Percentiles rank a stretch among this genome's conserved stretches.
Conservation (phyloP, 106 monocot species). For the Acorus calamus region DNA sequence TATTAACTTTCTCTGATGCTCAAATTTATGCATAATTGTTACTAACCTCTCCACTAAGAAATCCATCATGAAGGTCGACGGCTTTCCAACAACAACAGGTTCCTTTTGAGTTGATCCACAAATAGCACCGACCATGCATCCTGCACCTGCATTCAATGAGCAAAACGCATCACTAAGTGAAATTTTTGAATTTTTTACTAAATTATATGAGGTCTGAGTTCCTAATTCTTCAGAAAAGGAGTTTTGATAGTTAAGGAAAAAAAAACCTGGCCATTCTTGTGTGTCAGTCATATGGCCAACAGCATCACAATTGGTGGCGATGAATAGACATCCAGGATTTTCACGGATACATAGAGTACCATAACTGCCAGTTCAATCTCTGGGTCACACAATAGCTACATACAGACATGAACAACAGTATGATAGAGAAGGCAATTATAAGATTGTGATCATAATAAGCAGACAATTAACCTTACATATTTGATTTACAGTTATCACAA, state of each 20-base stretch:
- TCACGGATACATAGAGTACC: conserved; percentile 82
- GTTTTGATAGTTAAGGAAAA: not conserved
- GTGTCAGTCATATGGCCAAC: conserved; percentile 58
- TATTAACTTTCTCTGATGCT: too few relatives aligned
- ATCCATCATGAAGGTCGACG: conserved; percentile 83
- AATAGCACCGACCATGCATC: conserved; percentile 87
- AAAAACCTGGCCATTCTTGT: conserved; percentile 96
- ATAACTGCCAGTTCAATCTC: conserved; percentile 41
- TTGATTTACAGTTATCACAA: too few relatives aligned
- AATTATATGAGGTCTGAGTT: too few relatives aligned
- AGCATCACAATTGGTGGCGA: conserved; percentile 90
- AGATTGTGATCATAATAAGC: too few relatives aligned
- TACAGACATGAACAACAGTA: too few relatives aligned
- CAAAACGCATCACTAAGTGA: not conserved
- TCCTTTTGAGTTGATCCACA: conserved; percentile 70
- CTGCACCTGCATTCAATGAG: conserved; percentile 44
- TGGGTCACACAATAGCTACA: not conserved
- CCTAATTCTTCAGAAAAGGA: not conserved
- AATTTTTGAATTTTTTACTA: too few relatives aligned
- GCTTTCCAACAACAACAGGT: conserved; percentile 82
- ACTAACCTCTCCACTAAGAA: conserved; percentile 64
- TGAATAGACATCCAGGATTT: conserved; percentile 86
- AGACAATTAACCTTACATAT: too few relatives aligned
- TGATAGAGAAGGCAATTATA: too few relatives aligned
- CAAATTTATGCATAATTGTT: not conserved